Base-by-base conservation (phyloP, 2,329 filamentous ascomycete genomes). In the Clonostachys solani region DNA sequence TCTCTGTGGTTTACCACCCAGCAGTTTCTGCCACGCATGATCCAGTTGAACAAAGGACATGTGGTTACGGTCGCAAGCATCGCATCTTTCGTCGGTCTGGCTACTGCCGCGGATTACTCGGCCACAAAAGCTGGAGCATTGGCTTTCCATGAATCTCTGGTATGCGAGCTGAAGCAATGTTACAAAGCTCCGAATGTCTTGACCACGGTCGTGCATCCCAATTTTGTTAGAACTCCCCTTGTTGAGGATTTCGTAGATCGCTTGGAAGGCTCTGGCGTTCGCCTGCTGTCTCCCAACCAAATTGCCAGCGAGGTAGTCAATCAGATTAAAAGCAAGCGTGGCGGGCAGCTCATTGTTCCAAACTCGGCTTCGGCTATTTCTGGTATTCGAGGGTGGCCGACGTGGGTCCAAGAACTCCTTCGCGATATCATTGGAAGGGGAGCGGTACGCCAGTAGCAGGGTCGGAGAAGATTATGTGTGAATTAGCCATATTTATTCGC, bases 51-150 rank as follows among this genome's bases (percentile, higher is more conserved):
- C 67, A 85, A 89, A 66, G 86, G 86, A 45, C 86, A 87, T 69
- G 64, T 89, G 41, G 80, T 89, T 34, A 89, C 83, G 1, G 77
- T 89, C 12, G 83, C 86, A 13, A 83, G 77, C n/a, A 69, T 82
- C 40, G 84, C 84, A 0, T 78, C 77, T 12, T 87, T 80, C 59
- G 60, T 81, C 5, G 69, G 76, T 2, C 73, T 81, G 0, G 77
- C 84, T 2, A 74, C 73, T 47, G 79, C 83, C 67, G 78, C 82
- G 17, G 83, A 88, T 63, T 89, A 89, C 66, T 72, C 74, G 0
- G 74, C 80, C 3, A 78, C 74, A 45, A 89, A 89, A 64, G 77
- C 84, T 5, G 84, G 81, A 0, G 79, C 83, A 0, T 62, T 86
- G 4, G 66, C 80, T 2, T 85, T 89, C 64, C 84, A 89, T 60